phyloP scores from a whole-genome alignment of 768 basidiomycete species.

The Agaricus sinodeliciosus region DNA sequence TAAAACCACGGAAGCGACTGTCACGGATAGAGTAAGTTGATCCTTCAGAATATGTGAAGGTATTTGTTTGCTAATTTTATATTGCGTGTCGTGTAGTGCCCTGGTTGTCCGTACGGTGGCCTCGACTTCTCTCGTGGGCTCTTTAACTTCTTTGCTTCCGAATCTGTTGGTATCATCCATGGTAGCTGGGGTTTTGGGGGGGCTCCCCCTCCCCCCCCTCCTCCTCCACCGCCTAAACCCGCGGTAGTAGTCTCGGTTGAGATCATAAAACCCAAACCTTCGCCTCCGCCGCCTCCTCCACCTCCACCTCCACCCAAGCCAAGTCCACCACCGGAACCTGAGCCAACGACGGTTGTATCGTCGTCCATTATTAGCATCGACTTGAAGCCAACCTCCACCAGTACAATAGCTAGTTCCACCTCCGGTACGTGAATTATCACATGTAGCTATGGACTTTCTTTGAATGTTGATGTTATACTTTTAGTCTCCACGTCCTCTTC shows the following conservation, averaged over 20 bases:
- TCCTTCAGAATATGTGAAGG: not conserved
- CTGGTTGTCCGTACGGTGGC: constrained; percentile 52
- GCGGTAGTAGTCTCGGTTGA: constrained; percentile 9
- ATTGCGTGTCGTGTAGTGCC: constrained; percentile 39
- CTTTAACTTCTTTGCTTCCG: constrained; percentile 44
- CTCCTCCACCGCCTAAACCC: constrained; percentile 8
- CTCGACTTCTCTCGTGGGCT: constrained; percentile 56
- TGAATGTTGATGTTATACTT: not conserved
- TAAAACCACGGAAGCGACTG: constrained; percentile 46
- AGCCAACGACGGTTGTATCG: not conserved
- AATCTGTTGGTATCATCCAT: constrained; percentile 38
- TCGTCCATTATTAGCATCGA: not conserved
- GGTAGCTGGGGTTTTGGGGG: constrained; percentile 40
- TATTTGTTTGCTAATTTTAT: not conserved
- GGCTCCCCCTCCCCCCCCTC: constrained; percentile 10
- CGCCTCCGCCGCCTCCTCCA: constrained; percentile 11
- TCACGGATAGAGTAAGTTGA: constrained; percentile 52
- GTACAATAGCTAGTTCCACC: not conserved
- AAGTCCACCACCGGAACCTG: constrained; percentile 4
- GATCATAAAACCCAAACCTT: constrained; percentile 10
- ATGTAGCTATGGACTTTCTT: no score
- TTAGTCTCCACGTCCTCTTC: not conserved
- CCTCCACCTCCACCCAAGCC: not conserved
- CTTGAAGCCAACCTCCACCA: not conserved
- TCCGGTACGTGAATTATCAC: not conserved